Evolutionary conservation across 2,329 filamentous ascomycete species (phyloP).

Genomic region (Calonectria hongkongensis): DNA sequence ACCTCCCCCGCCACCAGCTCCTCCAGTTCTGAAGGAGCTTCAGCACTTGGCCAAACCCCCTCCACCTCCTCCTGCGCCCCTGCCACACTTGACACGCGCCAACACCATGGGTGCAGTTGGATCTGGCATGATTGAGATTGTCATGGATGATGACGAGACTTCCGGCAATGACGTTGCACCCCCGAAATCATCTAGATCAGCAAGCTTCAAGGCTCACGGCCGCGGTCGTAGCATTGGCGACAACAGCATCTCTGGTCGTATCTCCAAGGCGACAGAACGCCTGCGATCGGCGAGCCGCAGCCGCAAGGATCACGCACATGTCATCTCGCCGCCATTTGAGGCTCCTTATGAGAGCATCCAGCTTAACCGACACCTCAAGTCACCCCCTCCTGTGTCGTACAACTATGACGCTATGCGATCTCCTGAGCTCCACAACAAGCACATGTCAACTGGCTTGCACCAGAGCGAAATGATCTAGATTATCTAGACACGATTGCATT

Average conservation of each 20-base stretch:
- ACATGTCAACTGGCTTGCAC: conserved; percentile 71
- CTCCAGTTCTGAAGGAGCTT: conserved; percentile 76
- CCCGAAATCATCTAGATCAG: conserved; percentile 63
- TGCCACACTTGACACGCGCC: conserved; percentile 66
- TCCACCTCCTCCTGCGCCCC: conserved; percentile 76
- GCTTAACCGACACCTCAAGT: conserved; percentile 55
- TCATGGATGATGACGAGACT: conserved; percentile 76
- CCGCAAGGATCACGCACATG: conserved; percentile 63
- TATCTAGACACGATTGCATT: conserved; percentile 27
- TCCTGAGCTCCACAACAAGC: conserved; percentile 60
- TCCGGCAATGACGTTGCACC: conserved; percentile 50
- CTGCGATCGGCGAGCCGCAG: conserved; percentile 76
- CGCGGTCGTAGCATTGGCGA: conserved; percentile 75
- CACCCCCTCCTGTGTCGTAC: conserved; percentile 62
- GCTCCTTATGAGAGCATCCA: conserved; percentile 66
- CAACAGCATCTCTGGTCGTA: conserved; percentile 70
- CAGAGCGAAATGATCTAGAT: conserved; percentile 74
- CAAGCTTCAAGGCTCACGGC: conserved; percentile 65
- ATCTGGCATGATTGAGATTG: conserved; percentile 78
- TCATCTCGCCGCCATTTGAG: conserved; percentile 55
- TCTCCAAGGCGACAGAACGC: conserved; percentile 75
- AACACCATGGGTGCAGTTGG: conserved; percentile 67
- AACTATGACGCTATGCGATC: conserved; percentile 61
- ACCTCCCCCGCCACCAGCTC: conserved; percentile 69
- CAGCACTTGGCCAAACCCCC: conserved; percentile 77